Base-by-base conservation (phyloP, 352 stramenopile genomes). In the Pythium scleroteichum region DNA sequence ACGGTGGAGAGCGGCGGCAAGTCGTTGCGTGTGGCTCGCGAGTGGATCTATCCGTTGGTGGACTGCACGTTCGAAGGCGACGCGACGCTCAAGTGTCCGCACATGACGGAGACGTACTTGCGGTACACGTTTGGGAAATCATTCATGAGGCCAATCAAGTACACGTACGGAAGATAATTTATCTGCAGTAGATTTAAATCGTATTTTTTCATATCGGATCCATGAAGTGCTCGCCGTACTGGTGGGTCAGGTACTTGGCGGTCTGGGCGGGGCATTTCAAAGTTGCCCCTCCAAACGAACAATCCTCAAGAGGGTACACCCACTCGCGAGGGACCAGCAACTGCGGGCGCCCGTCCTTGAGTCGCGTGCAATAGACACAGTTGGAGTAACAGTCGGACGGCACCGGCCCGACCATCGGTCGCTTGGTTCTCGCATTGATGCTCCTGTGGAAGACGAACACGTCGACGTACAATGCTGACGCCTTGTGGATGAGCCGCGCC, bases 401-500 rank as follows among this genome's bases (percentile, higher is more conserved):
- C 41, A 56, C 32, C 29, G 71, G 63, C 0, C 62, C 62, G 24
- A 54, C 53, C 32, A 63, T 44, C 12, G 59, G 23, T 2, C 42
- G 42, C 19, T 58, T 55, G 13, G 38, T 57, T 33, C 46, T 35
- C 10, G 42, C 9, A 22, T 72, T 53, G 4, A 53, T 40, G 19
- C 27, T 48, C 35, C 67, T 51, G 40, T 55, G 26, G 49, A 71
- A 76, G 27, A 70, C 68, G 44, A 76, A 74, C 23, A 74, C 38
- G 41, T 78, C 68, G 13, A 68, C 27, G 29, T 73, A 78, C 40
- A 78, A 24, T 14, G 50, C 71, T 13, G 64, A 72, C 29, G 33
- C 38, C 7, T 44, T 56, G 46, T 73, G 62, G 35, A 75, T 62
- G 44, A 75, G 26, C 12, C 63, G 59, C 16, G 48, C 62, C 12